Base-by-base conservation (phyloP, 2,329 filamentous ascomycete species). In the Volutella citrinella region DNA sequence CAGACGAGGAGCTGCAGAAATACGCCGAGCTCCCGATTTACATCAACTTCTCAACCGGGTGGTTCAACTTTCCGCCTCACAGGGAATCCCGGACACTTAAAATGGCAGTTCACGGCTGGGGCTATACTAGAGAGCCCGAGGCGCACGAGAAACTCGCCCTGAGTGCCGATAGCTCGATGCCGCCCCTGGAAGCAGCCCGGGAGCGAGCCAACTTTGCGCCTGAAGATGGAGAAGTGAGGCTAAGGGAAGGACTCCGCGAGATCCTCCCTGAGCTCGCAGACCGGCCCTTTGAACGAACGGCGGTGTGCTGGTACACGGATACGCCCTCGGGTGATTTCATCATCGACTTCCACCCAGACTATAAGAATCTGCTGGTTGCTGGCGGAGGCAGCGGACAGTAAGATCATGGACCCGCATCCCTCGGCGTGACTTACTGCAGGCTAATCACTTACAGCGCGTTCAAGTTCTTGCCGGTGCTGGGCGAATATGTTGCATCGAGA, bases 31-130 rank as follows among this genome's bases (percentile, higher is more conserved):
- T 49, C 2, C 47, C 47, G 0, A 49, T 49, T 10, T 49, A 45
- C 10, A 32, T 43, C 10, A 47, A 49, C 26, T 49, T 42, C 10
- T 19, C 43, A 2, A 47, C 46, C 1, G 47, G 47, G 2, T 49
- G 46, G 46, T 49, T 49, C 34, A 47, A 47, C 28, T 49, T 49
- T 6, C 47, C 47, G 8, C 47, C 46, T 2, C 47, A 49, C 2
- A 22, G 36, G 2, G 46, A 47, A 5, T 34, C 43, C 1, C 42
- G 34, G 13, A 37, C 40, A 32, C 43, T 49, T 16, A 49, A 49
- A 17, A 32, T 48, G 22, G 44, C 45, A 4, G 33, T 48, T 0
- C 45, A 48, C 1, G 45, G 45, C 3, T 48, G 45, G 45, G 45
- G 44, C 7, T 48, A 48, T 16, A 48, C 45, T 22, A 30, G 44